Conservation (phyloP, 805 yeast genomes). For the Saccharomycopsis fodiens region DNA sequence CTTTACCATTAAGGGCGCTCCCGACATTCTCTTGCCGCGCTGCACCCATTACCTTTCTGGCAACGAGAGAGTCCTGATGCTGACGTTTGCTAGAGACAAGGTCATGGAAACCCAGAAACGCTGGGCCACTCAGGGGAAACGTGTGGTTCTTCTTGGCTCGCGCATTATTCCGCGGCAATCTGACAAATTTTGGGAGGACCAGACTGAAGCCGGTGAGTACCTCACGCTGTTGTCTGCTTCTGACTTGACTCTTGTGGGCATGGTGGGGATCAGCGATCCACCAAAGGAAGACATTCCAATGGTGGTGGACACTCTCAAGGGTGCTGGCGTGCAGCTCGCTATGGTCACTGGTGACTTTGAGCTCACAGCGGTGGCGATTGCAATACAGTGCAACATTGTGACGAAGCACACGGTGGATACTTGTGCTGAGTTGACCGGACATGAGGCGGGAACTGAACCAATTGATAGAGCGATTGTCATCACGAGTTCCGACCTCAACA, state of each 20-base stretch:
- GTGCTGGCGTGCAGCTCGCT: constrained; percentile 34
- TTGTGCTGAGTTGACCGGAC: constrained; percentile 20
- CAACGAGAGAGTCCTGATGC: constrained; percentile 21
- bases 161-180: constrained; percentile 23
- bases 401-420: constrained; percentile 22
- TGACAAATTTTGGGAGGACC: not conserved
- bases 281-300: constrained; percentile 31
- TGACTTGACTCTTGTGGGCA: constrained; percentile 29
- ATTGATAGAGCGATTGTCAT: constrained; percentile 28
- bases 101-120: constrained; percentile 26
- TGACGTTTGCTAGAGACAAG: constrained; percentile 22
- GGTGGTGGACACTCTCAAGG: constrained; percentile 29
- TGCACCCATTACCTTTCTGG: constrained; percentile 24
- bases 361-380: constrained; percentile 44
- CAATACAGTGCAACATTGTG: constrained; percentile 35
- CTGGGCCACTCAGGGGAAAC: constrained; percentile 33
- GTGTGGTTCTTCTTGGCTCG: constrained; percentile 29
- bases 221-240: constrained; percentile 17
- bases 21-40: constrained; percentile 33
- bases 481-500: constrained; percentile 29
- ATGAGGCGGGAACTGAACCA: too few relatives aligned
- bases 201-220: constrained; percentile 12
- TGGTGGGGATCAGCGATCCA: constrained; percentile 38
- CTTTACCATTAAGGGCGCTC: constrained; percentile 37
- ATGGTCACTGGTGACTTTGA: constrained; percentile 51